Conservation (phyloP, 805 yeast species). For the Suhomyces emberorum region DNA sequence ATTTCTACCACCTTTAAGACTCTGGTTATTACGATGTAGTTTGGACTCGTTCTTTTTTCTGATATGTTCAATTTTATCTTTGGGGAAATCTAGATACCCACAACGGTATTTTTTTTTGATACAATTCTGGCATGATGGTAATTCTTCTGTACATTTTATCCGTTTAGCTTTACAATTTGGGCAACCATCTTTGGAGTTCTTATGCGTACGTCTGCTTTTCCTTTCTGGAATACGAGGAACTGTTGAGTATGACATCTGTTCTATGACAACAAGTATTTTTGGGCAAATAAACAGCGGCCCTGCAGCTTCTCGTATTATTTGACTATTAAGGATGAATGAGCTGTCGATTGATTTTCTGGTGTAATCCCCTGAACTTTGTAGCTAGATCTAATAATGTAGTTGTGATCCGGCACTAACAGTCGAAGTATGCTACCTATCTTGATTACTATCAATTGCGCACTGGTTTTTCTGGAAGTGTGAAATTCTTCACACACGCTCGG, state of each 20-base stretch:
- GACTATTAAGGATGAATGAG: too few species aligned
- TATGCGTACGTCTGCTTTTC: conserved; percentile 24
- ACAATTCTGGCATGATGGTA: conserved; percentile 40
- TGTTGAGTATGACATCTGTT: conserved; percentile 7
- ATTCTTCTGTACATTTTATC: conserved; percentile 42
- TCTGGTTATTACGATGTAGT: conserved; percentile 3
- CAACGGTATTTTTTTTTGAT: conserved; percentile 35
- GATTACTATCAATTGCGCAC: too few species aligned
- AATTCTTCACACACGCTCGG: too few species aligned
- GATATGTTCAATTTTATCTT: conserved; percentile 34
- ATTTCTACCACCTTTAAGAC: neutral
- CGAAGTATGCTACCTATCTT: too few species aligned
- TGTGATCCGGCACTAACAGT: too few species aligned
- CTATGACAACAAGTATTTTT: too few species aligned
- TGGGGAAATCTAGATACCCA: conserved; percentile 41
- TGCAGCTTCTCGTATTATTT: too few species aligned
- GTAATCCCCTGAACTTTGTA: too few species aligned
- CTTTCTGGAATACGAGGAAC: conserved; percentile 10
- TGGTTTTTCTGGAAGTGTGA: too few species aligned
- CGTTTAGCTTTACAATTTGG: conserved; percentile 43
- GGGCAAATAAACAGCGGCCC: too few species aligned
- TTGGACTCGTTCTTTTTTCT: conserved; percentile 30
- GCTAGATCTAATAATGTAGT: too few species aligned
- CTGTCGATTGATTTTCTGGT: too few species aligned
- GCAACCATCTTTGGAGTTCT: conserved; percentile 32